Conservation (phyloP, 192 early-diverging fungal genomes). For the Allomyces arbusculus region DNA sequence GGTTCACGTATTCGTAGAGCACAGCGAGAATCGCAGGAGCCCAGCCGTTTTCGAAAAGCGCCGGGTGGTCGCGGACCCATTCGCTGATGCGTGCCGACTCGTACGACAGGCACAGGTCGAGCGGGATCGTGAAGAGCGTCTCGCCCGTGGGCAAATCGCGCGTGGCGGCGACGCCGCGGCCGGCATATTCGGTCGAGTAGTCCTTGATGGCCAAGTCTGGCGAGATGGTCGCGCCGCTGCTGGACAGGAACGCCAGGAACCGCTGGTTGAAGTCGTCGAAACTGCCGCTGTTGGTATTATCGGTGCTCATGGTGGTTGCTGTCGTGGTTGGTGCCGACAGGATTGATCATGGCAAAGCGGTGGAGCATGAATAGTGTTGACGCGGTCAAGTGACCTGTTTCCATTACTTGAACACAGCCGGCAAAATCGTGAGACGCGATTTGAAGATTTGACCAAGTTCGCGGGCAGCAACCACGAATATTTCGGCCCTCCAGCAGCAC, state of each 20-base stretch:
- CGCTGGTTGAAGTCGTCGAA: neutral
- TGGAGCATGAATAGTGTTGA: no score
- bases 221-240: neutral
- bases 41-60: neutral
- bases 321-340: no score
- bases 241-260: neutral
- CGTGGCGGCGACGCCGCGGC: neutral
- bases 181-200: neutral
- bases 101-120: neutral
- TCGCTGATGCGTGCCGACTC: neutral
- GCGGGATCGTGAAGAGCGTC: neutral
- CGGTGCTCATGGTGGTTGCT: neutral
- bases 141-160: neutral
- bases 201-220: neutral
- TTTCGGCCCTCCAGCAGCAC: no score
- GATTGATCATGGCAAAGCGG: no score
- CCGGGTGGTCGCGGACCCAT: neutral
- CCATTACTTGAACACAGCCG: no score
- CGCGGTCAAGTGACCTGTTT: no score
- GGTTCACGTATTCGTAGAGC: neutral
- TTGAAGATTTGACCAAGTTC: no score
- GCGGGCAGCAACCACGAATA: no score
- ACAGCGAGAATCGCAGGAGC: neutral
- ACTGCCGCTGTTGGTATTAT: neutral
- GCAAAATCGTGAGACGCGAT: no score